Evolutionary conservation across 768 basidiomycete species (phyloP).

Genomic region (Macrolepiota dolichaula): DNA sequence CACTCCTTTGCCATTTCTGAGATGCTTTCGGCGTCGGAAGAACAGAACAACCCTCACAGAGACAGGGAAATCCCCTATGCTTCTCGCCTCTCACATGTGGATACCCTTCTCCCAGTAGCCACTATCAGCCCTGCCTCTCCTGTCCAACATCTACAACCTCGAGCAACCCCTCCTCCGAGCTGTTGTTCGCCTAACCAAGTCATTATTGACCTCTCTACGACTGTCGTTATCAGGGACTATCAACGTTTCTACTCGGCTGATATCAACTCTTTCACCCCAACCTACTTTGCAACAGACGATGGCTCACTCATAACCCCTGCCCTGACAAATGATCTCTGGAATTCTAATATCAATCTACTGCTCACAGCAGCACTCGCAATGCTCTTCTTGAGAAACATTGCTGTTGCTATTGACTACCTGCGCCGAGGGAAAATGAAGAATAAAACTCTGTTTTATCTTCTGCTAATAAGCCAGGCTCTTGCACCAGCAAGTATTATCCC

Average conservation of each 20-base stretch:
- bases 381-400: slow-evolving; percentile 52
- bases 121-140: slow-evolving; percentile 12
- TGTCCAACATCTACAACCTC: slow-evolving; percentile 23
- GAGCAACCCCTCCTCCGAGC: slow-evolving; percentile 28
- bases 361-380: slow-evolving; percentile 45
- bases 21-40: slow-evolving; percentile 7
- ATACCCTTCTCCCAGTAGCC: slow-evolving; percentile 13
- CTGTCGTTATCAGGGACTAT: slow-evolving; percentile 47
- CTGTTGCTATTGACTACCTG: slow-evolving; percentile 48
- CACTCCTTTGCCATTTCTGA: not conserved
- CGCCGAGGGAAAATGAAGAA: slow-evolving; percentile 53
- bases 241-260: slow-evolving; percentile 37
- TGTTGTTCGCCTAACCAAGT: slow-evolving; percentile 39
- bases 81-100: slow-evolving; percentile 3
- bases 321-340: slow-evolving; percentile 37
- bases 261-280: slow-evolving; percentile 43
- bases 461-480: slow-evolving; percentile 53
- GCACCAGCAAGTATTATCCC: slow-evolving; percentile 42
- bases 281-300: slow-evolving; percentile 44
- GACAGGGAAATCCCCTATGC: not conserved
- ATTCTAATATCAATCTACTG: slow-evolving; percentile 41
- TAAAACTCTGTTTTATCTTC: slow-evolving; percentile 54
- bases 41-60: not conserved
- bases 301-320: slow-evolving; percentile 56
- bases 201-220: slow-evolving; percentile 47